Conservation (phyloP, 306 rosid genomes). For the Vigna reflexopilosa region DNA sequence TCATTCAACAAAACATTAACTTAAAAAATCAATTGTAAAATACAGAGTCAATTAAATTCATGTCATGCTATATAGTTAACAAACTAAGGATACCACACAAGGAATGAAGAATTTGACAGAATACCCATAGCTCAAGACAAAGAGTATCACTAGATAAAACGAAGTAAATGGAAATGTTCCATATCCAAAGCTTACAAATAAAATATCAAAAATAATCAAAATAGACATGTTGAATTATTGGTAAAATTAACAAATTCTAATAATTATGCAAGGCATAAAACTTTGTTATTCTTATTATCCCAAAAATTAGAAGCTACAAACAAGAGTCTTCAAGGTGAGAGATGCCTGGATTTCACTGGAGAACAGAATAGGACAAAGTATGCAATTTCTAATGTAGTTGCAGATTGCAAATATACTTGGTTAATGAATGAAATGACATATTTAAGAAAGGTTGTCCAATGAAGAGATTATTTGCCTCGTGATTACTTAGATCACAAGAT, state of each 20-base stretch:
- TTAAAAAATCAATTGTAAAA: slow-evolving; percentile 2
- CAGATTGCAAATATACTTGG: slow-evolving; percentile 20
- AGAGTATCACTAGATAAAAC: slow-evolving; percentile 31
- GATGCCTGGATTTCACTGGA: slow-evolving; percentile 7
- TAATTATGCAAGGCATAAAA: slow-evolving; percentile 23
- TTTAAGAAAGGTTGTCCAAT: slow-evolving; percentile 14
- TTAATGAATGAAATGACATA: slow-evolving; percentile 32
- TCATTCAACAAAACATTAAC: slow-evolving; percentile 30
- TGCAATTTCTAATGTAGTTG: slow-evolving; percentile 24
- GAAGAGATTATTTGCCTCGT: slow-evolving; percentile 10
- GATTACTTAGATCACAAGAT: slow-evolving; percentile 27
- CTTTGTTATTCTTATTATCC: slow-evolving; percentile 23
- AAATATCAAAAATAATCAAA: slow-evolving; percentile 9
- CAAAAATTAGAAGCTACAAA: slow-evolving; percentile 1
- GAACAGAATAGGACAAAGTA: slow-evolving; percentile 27
- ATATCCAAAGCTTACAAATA: slow-evolving; percentile 23
- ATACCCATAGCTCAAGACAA: slow-evolving; percentile 31
- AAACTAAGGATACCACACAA: slow-evolving; percentile 14
- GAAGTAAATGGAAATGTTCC: not conserved
- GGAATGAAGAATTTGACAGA: slow-evolving; percentile 34
- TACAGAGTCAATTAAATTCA: not conserved
- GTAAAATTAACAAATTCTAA: slow-evolving; percentile 25
- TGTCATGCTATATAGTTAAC: slow-evolving; percentile 1
- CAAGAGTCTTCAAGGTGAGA: slow-evolving; percentile 21
- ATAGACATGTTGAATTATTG: not conserved